phyloP scores from a whole-genome alignment of 2,329 filamentous ascomycete species.

The Hypoxylon sp. region DNA sequence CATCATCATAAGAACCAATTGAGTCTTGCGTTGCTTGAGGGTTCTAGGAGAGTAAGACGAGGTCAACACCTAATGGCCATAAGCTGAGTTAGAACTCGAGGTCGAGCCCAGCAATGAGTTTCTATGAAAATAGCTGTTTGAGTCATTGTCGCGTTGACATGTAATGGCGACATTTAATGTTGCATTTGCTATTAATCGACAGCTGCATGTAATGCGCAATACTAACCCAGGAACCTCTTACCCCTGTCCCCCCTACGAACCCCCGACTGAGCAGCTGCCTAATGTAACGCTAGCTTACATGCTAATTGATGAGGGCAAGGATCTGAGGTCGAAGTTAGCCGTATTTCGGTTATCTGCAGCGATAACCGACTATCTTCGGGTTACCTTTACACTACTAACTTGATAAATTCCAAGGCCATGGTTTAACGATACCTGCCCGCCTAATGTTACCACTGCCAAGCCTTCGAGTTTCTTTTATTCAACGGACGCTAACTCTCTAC shows the following conservation, averaged over 20 bases:
- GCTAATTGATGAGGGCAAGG: too few relatives aligned
- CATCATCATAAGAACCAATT: not conserved
- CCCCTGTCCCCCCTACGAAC: not conserved
- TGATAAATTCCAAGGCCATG: not conserved
- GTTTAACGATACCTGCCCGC: not conserved
- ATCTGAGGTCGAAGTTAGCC: not conserved
- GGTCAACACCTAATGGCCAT: not conserved
- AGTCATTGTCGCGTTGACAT: constrained; percentile 3
- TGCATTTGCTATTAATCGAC: constrained; percentile 1
- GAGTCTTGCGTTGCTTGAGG: not conserved
- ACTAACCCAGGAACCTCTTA: not conserved
- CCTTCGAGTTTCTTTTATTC: not conserved
- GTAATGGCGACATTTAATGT: constrained; percentile 11
- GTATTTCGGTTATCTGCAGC: not conserved
- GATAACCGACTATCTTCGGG: not conserved
- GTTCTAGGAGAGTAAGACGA: not conserved
- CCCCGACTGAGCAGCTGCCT: not conserved
- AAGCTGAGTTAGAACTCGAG: not conserved
- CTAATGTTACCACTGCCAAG: not conserved
- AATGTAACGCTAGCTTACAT: not conserved
- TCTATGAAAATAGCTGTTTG: not conserved
- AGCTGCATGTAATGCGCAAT: constrained; percentile 8
- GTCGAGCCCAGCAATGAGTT: not conserved
- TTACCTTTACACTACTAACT: not conserved
- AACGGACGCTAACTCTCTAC: not conserved